Conservation (phyloP, 352 stramenopile species). For the Phytophthora parvispora region DNA sequence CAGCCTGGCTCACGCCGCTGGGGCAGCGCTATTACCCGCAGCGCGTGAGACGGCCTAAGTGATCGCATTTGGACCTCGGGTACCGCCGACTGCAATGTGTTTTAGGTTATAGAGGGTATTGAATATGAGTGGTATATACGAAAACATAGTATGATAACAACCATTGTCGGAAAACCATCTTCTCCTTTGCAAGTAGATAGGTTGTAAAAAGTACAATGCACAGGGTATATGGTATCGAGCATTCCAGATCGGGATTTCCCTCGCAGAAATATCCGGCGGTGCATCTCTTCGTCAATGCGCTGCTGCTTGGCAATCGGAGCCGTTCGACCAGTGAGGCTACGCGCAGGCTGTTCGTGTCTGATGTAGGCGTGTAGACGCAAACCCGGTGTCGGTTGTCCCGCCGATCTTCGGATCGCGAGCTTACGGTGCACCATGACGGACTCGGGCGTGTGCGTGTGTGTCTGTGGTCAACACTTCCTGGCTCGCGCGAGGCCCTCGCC, state of each 20-base stretch:
- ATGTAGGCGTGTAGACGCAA: not conserved
- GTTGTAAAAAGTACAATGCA: too few relatives aligned
- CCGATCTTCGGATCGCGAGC: slow-evolving; percentile 3
- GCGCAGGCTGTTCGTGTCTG: not conserved
- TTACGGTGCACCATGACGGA: slow-evolving; percentile 5
- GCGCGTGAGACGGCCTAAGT: not conserved
- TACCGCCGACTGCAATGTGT: too few relatives aligned
- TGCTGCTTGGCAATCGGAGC: not conserved
- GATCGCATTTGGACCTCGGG: too few relatives aligned
- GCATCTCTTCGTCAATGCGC: not conserved
- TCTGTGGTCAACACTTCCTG: slow-evolving; percentile 18
- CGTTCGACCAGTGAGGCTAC: not conserved
- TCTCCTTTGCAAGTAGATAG: too few relatives aligned
- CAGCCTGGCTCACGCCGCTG: too few relatives aligned
- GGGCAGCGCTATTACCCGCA: not conserved
- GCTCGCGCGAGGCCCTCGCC: not conserved
- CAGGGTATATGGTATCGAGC: not conserved
- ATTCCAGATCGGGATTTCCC: not conserved
- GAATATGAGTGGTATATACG: too few relatives aligned
- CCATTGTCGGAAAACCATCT: too few relatives aligned
- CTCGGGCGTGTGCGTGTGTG: slow-evolving; percentile 13
- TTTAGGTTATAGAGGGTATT: too few relatives aligned
- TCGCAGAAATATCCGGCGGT: not conserved
- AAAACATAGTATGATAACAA: too few relatives aligned
- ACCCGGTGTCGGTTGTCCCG: not conserved